Base-by-base conservation (phyloP, 176 grass and related monocot species). In the Chrysopogon serrulatus region DNA sequence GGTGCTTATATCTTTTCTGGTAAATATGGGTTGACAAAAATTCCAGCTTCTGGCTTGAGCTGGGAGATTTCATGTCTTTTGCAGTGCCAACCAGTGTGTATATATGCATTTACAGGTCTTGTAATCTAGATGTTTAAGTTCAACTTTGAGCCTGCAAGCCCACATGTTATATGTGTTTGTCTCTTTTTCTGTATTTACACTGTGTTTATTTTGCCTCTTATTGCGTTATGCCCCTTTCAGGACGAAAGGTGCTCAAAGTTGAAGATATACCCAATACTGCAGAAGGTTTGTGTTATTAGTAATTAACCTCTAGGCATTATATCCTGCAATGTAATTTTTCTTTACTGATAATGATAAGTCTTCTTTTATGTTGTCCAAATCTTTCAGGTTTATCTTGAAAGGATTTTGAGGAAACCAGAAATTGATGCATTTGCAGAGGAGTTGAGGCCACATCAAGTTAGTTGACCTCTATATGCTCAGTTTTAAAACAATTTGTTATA, bases 361-460 rank as follows among this genome's bases (percentile, higher is more conserved):
- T 45, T 63, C 34, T 51, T 68, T 86, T 59, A 14, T 59, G 36
- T 77, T 77, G 32, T 24, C 24, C 36, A 65, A 71, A 87, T 62
- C 26, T 85, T 68, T 63, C 70, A 99, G 97, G 97, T 99, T 68
- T 96, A 92, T 84, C 97, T 99, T 86, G 97, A 99, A 86, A 94
- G 97, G 80, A 99, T 99, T 89, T 88, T 99, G 84, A 89, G 93
- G 89, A 99, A 96, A 86, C 97, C 97, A 86, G 97, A 99, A 90
- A 96, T 99, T 61, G 93, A 99, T 84, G 93, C 93, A 89, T 99
- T 99, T 96, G 73, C 93, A 13, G 91, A 99, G 87, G 97, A 99
- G 79, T 77, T 99, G 69, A 99, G 91, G 86, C 86, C 93, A 3
- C 96, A 99, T 88, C 93, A 99, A 74, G 96, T 96, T 73, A 73